Percentiles rank a stretch among this genome's conserved stretches.
Conservation (phyloP, 768 basidiomycete genomes). For the Suillus weaverae region DNA sequence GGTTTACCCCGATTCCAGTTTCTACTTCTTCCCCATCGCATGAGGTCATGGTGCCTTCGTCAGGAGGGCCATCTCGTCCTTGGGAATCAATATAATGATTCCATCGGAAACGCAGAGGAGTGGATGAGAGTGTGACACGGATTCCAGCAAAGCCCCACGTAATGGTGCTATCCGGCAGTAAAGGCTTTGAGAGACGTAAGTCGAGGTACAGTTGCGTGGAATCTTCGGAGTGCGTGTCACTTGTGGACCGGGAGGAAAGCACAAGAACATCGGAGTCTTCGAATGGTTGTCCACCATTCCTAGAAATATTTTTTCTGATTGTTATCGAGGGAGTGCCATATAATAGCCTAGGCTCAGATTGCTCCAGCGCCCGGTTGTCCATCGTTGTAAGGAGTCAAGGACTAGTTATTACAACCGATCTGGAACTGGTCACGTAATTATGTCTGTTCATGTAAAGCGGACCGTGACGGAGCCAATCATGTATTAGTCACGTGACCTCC, state of each 20-base stretch:
- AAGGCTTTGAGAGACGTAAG: conserved; percentile 16
- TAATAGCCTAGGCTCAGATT: neutral
- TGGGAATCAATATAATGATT: conserved; percentile 19
- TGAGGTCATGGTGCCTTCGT: conserved; percentile 16
- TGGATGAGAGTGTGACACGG: conserved; percentile 11
- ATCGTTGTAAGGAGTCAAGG: neutral
- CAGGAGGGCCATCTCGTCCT: conserved; percentile 10
- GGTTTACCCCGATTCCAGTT: conserved; percentile 15
- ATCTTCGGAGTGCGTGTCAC: conserved; percentile 12
- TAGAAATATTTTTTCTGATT: conserved; percentile 24
- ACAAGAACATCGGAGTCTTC: conserved; percentile 31
- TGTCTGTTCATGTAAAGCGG: too few relatives aligned
- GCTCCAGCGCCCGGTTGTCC: neutral
- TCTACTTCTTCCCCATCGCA: conserved; percentile 18
- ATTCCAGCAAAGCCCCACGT: conserved; percentile 18
- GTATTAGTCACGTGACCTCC: too few relatives aligned
- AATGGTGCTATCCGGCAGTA: neutral
- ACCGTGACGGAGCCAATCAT: too few relatives aligned
- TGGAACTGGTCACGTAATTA: too few relatives aligned
- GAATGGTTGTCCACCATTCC: conserved; percentile 19
- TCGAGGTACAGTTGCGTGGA: conserved; percentile 21
- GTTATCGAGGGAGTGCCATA: conserved; percentile 22
- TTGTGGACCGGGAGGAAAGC: conserved; percentile 27
- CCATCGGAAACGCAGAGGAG: conserved; percentile 17
- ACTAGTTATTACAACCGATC: too few relatives aligned